Base-by-base conservation (phyloP, 352 stramenopile species). In the Phytophthora sansomeana region DNA sequence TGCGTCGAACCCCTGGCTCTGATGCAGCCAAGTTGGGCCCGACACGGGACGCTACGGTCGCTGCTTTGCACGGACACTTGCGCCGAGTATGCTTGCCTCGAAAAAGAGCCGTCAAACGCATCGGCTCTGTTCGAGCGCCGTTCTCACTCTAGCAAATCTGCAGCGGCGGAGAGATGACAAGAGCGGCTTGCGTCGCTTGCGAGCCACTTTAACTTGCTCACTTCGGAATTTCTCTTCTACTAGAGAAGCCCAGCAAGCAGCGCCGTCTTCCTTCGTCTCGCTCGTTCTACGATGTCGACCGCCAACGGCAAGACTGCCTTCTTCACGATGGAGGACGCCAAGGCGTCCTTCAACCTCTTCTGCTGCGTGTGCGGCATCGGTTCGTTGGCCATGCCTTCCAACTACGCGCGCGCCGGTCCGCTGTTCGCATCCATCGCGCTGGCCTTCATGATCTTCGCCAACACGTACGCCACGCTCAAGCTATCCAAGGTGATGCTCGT, bases 381-480 rank as follows among this genome's bases (percentile, higher is more conserved):
- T n/a, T n/a, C n/a, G n/a, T n/a, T n/a, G n/a, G n/a, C n/a, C n/a
- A n/a, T n/a, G n/a, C n/a, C n/a, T n/a, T n/a, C n/a, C n/a, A n/a
- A n/a, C n/a, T n/a, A n/a, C n/a, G n/a, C n/a, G n/a, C n/a, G n/a
- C n/a, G n/a, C n/a, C n/a, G n/a, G n/a, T n/a, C n/a, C n/a, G n/a
- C n/a, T n/a, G n/a, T n/a, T n/a, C n/a, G n/a, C n/a, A n/a, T n/a
- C n/a, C n/a, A 50, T 65, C 30, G 75, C 75, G 8, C 55, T 77
- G 38, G 46, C 74, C 11, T 81, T 80, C 58, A 81, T 81, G 69
- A 61, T 57, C n/a, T 77, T 75, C 42, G 70, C 70, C 55, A 81
- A 81, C 71, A 59, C 78, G 35, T 81, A 79, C 58, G 53, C 74
- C 0, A 80, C 74, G 4, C 66, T 81, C 24, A 61, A 46, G 10